A percentile compares a stretch with the other conserved stretches of the same genome.
These are phyloP conservation scores for Nicotiana knightiana DNA, from an alignment of 257 asterid species.

Conservation along the genomic window DNA sequence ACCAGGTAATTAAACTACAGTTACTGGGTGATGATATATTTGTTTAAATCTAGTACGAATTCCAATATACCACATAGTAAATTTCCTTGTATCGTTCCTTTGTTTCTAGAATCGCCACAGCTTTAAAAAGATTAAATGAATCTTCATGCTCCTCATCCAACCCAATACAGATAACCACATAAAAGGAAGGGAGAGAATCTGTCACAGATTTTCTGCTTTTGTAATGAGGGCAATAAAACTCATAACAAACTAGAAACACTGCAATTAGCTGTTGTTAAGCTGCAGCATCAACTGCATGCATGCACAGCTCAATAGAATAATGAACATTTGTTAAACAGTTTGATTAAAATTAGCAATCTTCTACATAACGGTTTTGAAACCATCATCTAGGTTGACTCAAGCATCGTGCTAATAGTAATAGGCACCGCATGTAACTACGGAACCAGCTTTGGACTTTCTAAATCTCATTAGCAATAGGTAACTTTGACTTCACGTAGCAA, in stretches of 20 bases:
- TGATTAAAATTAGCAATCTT: not conserved
- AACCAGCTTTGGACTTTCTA: not conserved
- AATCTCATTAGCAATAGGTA: constrained; percentile 1
- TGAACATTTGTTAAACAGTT: not conserved
- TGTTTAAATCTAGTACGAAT: not conserved
- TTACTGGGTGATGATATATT: not conserved
- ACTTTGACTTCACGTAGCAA: not conserved
- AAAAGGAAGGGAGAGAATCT: not conserved
- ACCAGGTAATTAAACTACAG: not conserved
- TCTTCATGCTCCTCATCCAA: not conserved
- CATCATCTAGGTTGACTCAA: not conserved
- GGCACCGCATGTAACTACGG: not conserved
- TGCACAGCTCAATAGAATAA: not conserved
- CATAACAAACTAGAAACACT: not conserved
- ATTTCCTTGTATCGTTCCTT: not conserved
- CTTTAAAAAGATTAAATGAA: not conserved
- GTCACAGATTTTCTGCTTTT: not conserved
- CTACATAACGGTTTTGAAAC: not conserved
- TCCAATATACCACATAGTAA: not conserved
- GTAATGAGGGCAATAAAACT: not conserved
- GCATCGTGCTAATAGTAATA: not conserved
- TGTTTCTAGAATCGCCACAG: not conserved
- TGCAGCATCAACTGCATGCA: not conserved
- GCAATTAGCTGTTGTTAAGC: not conserved
- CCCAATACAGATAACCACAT: not conserved